phyloP scores from a whole-genome alignment of 1,284 basidiomycete genomes.

The Grifola frondosa region DNA sequence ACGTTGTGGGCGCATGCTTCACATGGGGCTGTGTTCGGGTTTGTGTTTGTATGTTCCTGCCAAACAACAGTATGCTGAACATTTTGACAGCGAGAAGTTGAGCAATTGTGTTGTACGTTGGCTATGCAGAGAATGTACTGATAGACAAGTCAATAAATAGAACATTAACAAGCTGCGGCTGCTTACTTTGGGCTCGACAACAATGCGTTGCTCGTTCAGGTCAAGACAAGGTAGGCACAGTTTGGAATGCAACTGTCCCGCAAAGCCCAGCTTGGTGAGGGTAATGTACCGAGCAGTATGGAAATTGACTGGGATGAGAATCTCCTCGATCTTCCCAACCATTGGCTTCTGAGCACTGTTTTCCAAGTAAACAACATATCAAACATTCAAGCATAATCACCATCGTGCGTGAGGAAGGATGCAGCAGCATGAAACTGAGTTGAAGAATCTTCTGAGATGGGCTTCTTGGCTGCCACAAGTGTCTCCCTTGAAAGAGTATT shows the following conservation, averaged over 20 bases:
- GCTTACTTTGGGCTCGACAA: background rate
- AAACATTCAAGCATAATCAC: background rate
- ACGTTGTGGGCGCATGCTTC: background rate
- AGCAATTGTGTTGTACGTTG: conserved; percentile 1
- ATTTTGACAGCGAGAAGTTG: background rate
- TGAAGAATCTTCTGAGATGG: too few relatives aligned
- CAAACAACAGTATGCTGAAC: background rate
- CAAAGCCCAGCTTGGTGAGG: background rate
- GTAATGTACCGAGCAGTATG: background rate
- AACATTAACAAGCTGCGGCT: too few relatives aligned
- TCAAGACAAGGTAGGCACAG: background rate
- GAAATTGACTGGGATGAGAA: background rate
- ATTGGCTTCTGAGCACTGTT: too few relatives aligned
- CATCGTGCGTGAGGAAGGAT: background rate
- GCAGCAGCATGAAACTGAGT: too few relatives aligned
- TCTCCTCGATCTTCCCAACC: background rate
- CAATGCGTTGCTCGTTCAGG: background rate
- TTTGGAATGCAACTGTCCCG: background rate
- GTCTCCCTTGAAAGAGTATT: too few relatives aligned
- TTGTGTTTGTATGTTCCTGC: background rate
- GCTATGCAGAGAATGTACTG: background rate
- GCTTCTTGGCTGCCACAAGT: too few relatives aligned
- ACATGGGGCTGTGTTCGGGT: background rate
- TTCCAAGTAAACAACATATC: too few relatives aligned
- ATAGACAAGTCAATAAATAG: background rate